Base-by-base conservation (phyloP, 345 rosid species). In the Jatropha curcas region DNA sequence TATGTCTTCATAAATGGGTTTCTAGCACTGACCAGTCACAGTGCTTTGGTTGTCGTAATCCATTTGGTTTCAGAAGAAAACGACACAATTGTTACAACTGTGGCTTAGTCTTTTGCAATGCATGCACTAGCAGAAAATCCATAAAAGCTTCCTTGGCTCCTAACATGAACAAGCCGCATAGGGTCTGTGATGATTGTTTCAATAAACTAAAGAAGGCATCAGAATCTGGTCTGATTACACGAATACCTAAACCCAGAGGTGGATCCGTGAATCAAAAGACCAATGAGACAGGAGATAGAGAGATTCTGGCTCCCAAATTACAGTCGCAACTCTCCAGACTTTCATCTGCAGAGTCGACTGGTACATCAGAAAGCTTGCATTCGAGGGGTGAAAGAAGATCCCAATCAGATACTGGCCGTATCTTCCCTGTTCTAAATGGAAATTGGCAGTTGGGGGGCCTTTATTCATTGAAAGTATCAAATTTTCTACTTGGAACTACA, bases 31-130 rank as follows among this genome's bases (percentile, higher is more conserved):
- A 88, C 76, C 91, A 90, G 67, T 87, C 92, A 25, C 64, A 84
- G 19, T 94, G 97, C 81, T 87, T 89, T n/a, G 91, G 88, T 70
- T 94, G 98, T 50, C 97, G 77, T 22, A 88, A 90, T 76, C 91
- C 87, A 53, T 94, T 91, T 74, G 87, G 83, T 68, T 91, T 94
- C 63, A 84, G 90, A 83, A 90, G 97, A 85, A 94, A 94, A 78
- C 94, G 94, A 20, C 98, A 91, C 86, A 93, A 91, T 77, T 93
- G 98, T 84, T 93, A 93, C 81, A 93, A 93, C 68, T 93, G 98
- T 65, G 98, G 98, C 56, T 68, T 93, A 25, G 88, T 91, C 48
- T 91, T 93, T 72, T 93, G 98, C 87, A 93, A 91, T 75, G 86
- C 80, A 48, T 93, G 98, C 83, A 88, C 90, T 68, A 82, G 82